Conservation (phyloP, 2,329 filamentous ascomycete genomes). For the Knufia petricola region DNA sequence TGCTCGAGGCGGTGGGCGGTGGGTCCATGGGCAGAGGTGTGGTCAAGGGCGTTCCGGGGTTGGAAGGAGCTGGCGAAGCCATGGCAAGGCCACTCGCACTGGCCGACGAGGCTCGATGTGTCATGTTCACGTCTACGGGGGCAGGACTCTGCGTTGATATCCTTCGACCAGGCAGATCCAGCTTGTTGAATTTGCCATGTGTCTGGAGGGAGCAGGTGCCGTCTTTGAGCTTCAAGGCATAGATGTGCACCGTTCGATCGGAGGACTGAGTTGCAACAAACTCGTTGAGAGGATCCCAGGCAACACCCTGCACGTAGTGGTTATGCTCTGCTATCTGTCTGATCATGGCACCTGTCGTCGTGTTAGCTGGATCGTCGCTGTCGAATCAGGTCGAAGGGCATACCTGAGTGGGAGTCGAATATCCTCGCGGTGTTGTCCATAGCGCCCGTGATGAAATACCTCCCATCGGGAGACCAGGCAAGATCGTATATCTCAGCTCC, state of each 20-base stretch:
- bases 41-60: conserved; percentile 86
- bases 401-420: conserved; percentile 87
- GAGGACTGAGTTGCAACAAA: conserved; percentile 97
- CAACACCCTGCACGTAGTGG: conserved; percentile 95
- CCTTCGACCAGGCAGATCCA: conserved; percentile 83
- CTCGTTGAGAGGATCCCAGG: conserved; percentile 97
- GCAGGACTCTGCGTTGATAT: conserved; percentile 89
- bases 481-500: conserved; percentile 96
- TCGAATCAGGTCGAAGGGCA: too few relatives aligned
- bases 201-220: conserved; percentile 80
- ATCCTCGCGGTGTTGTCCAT: conserved; percentile 99
- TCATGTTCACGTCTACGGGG: conserved; percentile 76
- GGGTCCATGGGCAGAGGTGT: conserved; percentile 92
- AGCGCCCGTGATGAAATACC: conserved; percentile 94
- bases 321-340: conserved; percentile 95
- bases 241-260: conserved; percentile 94
- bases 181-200: conserved; percentile 73
- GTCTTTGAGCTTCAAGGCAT: conserved; percentile 91
- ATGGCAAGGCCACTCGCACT: conserved; percentile 43
- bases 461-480: conserved; percentile 95
- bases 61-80: conserved; percentile 79
- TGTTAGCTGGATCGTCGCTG: background rate
- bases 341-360: conserved; percentile 43
- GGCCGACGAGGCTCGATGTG: conserved; percentile 45
- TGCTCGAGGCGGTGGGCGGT: conserved; percentile 69